phyloP scores from a whole-genome alignment of 176 grass and related monocot genomes.

The Lolium perenne region DNA sequence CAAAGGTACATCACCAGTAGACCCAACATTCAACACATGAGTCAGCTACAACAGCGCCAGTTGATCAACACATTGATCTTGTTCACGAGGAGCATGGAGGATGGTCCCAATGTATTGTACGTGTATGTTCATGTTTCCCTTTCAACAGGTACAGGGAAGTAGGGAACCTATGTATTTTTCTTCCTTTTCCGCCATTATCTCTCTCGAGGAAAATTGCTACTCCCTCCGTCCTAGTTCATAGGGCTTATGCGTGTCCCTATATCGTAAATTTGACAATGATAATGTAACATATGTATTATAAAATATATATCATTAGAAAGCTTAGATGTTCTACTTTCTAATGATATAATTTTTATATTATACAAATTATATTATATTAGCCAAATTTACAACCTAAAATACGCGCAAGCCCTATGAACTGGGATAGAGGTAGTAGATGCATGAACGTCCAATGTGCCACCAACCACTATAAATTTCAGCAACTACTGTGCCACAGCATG shows the following conservation, averaged over 20 bases:
- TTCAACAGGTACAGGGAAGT: not conserved
- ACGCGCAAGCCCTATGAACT: too few relatives aligned
- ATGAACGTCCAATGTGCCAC: not conserved
- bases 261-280: too few relatives aligned
- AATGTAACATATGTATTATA: too few relatives aligned
- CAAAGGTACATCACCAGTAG: not conserved
- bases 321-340: too few relatives aligned
- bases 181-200: not conserved
- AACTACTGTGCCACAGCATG: not conserved
- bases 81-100: not conserved
- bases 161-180: not conserved
- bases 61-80: not conserved
- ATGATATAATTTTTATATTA: too few relatives aligned
- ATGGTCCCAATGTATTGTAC: not conserved
- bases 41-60: not conserved
- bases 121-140: not conserved
- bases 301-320: too few relatives aligned
- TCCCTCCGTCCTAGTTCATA: too few relatives aligned
- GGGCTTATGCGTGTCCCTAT: too few relatives aligned
- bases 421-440: not conserved
- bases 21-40: constrained; percentile 11
- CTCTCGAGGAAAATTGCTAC: not conserved
- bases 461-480: not conserved
- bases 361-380: too few relatives aligned
- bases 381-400: too few relatives aligned